A percentile compares a stretch with the other conserved stretches of the same genome.
phyloP scores from a whole-genome alignment of 2,329 filamentous ascomycete genomes.

The Apiospora malaysiana region DNA sequence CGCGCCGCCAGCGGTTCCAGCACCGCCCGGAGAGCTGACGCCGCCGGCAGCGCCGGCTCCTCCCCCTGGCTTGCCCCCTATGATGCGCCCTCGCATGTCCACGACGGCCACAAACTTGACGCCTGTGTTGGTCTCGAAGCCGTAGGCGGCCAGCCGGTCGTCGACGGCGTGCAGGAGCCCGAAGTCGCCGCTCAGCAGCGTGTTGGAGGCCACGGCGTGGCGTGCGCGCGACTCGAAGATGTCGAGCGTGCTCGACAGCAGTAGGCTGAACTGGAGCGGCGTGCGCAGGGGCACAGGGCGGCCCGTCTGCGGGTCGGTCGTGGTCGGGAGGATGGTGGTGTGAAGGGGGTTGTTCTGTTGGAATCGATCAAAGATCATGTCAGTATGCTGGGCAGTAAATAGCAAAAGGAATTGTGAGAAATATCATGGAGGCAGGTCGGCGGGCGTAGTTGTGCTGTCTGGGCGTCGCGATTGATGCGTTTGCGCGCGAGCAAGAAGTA shows the following conservation, averaged over 20 bases:
- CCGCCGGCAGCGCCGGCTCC: slow-evolving; percentile 18
- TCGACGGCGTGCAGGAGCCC: slow-evolving; percentile 93
- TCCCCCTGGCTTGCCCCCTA: slow-evolving; percentile 27
- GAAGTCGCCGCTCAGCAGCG: slow-evolving; percentile 75
- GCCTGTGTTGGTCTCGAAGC: slow-evolving; percentile 95
- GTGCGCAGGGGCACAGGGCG: slow-evolving; percentile 65
- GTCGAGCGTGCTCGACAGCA: slow-evolving; percentile 90
- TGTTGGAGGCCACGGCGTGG: slow-evolving; percentile 60
- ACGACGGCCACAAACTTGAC: slow-evolving; percentile 90
- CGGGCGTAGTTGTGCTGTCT: not conserved
- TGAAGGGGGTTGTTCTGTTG: slow-evolving; percentile 92
- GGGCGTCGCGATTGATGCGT: not conserved
- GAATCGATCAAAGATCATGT: not conserved
- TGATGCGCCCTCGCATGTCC: slow-evolving; percentile 79
- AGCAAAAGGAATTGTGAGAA: too few relatives aligned
- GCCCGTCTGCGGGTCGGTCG: slow-evolving; percentile 46
- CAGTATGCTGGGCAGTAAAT: not conserved
- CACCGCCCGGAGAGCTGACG: slow-evolving; percentile 20
- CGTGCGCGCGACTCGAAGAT: slow-evolving; percentile 88
- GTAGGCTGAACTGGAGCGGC: slow-evolving; percentile 87
- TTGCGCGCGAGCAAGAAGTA: not conserved
- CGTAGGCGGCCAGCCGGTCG: slow-evolving; percentile 91
- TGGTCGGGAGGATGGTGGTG: slow-evolving; percentile 83
- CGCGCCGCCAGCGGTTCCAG: slow-evolving; percentile 31
- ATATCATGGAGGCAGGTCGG: slow-evolving; percentile 20